These are phyloP conservation scores for Morella rubra DNA, from an alignment of 306 rosid species.

Conservation along the genomic window DNA sequence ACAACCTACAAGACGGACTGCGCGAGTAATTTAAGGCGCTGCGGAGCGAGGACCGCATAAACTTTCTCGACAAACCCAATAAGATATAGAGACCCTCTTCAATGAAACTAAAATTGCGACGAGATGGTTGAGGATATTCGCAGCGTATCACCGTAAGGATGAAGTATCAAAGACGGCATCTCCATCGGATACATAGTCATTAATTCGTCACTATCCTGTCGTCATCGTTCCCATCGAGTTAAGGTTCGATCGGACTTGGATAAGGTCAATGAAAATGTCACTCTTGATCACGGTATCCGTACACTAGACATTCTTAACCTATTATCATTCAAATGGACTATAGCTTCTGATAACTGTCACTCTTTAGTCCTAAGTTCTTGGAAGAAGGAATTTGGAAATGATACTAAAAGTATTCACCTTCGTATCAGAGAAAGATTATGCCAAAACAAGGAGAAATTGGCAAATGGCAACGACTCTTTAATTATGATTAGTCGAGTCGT, in stretches of 20 bases:
- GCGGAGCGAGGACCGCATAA: not conserved
- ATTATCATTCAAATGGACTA: no score
- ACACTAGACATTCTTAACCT: not conserved
- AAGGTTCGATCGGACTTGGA: not conserved
- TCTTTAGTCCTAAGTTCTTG: no score
- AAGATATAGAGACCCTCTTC: not conserved
- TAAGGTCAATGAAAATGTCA: not conserved
- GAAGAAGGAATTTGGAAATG: no score
- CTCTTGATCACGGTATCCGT: not conserved
- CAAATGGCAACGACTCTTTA: no score
- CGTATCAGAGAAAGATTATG: no score
- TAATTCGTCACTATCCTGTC: no score
- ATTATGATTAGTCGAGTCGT: no score
- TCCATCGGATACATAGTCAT: not conserved
- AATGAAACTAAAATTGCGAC: not conserved
- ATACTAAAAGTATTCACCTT: no score
- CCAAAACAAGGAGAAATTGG: no score
- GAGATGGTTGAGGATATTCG: not conserved
- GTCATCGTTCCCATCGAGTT: not conserved
- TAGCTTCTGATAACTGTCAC: no score
- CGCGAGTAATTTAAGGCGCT: not conserved
- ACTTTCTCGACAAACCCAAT: not conserved
- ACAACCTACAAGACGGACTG: not conserved
- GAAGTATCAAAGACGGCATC: not conserved
- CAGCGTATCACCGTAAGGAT: not conserved